Base-by-base conservation (phyloP, 305 asterid genomes). In the Euphrasia arctica region DNA sequence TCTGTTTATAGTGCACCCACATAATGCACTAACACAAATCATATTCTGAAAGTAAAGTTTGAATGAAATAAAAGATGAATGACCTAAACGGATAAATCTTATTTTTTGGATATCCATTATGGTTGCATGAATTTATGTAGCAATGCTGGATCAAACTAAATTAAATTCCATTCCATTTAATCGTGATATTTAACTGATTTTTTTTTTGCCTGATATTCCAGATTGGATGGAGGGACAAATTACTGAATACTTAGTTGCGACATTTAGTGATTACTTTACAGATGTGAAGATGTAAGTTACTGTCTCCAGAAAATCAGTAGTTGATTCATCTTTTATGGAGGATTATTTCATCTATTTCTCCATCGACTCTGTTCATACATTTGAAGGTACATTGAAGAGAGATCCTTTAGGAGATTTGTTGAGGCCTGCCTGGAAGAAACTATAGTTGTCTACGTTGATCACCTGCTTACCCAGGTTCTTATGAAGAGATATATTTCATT, bases 161-260 rank as follows among this genome's bases (percentile, higher is more conserved):
- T 45, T 2, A 10, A 3, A 11, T 11, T 45, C 12, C 22, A 18
- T 18, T 18, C 22, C 14, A 43, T 54, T 45, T 43, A 61, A 34
- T 15, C 48, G 39, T 34, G 56, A 58, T 36, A 41, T 12, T 9
- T 43, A 9, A 12, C 12, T 45, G 5, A 45, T 45, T 45, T 43
- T 10, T 18, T 9, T 45, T 9, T 43, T n/a, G 22, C 22, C 62
- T 67, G 55, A 55, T 65, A 65, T 70, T 60, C 63, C 91, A 94
- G 99, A 94, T 78, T 94, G 99, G 99, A 68, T 86, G 78, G 99
- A 94, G 75, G 99, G 96, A 64, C 99, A 94, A 79, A 97, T 90
- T 52, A 94, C 97, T 1, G 99, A 94, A 74, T 94, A 79, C 83
- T 83, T 94, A 61, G 96, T 94, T 74, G 98, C 83, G 57, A 90